Evolutionary conservation across 2,329 filamentous ascomycete species (phyloP), one percentile per base, ranked within the genome.

Genomic region (Orbilia javanica): DNA sequence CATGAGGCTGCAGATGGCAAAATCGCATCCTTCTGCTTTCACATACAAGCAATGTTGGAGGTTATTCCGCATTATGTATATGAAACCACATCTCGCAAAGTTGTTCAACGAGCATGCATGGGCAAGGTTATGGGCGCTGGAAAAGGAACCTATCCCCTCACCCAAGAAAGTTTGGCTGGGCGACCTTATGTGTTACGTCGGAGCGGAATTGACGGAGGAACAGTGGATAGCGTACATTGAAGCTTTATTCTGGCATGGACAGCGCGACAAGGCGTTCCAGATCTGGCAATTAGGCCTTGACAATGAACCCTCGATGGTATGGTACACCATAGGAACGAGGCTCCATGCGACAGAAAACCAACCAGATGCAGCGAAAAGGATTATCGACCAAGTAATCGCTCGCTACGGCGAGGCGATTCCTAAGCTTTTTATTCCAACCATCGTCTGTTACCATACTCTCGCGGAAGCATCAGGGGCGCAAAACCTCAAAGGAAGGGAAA

Each of bases 331-430:
- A 4, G 73, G 73, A 15, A 52, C 73, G 6, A 44, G 73, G 29
- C 73, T 77, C 18, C 73, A 77, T 15, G 75, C 75, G 1, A 79
- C 75, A 15, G 75, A 79, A 39, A 67, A 72, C 20, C 68, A 79
- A 25, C 75, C 75, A 0, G 55, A 53, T 1, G 69, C 75, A 7
- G 55, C 75, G 13, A 57, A 68, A 27, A 57, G 66, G 25, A 60
- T 79, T 15, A 69, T 73, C 8, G 62, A 79, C 15, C 11, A 64
- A 8, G 75, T 66, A 18, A 52, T 79, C 22, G 27, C 62, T 34
- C 25, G 39, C 7, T 25, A 68, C 13, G 75, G 75, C 10, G 60
- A 18, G 4, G 68, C 63, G 0, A 64, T 64, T 22, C 65, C 75
- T 18, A 79, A 72, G 20, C 53, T 73, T 15, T 79, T 68, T 25